Base-by-base conservation (phyloP, 805 yeast genomes). In the Yamadazyma endophytica region DNA sequence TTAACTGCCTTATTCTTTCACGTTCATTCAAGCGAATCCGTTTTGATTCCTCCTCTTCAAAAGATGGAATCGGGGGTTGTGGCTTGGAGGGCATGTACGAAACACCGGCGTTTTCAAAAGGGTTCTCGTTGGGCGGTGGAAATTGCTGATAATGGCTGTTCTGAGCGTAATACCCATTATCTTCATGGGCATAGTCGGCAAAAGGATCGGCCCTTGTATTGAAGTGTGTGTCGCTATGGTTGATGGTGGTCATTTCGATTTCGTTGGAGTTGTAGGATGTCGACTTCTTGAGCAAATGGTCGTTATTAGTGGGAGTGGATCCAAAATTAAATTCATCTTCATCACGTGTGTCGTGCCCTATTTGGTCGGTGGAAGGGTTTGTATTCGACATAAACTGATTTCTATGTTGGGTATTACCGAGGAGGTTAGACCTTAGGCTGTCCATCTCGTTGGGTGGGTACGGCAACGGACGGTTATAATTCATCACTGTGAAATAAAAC, bases 1-100 rank as follows among this genome's bases (percentile, higher is more conserved):
- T 36, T 12, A 55, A 35, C 17, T 50, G 56, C 24, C 40, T 42
- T 13, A 47, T 13, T 31, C 63, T 37, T 25, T 54, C 49, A 28
- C 39, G 43, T 28, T 56, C 58, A 35, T 52, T 54, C 18, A 29
- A 21, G 17, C 42, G 36, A 9, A 46, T 32, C 9, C 22, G 23
- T 21, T 26, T 34, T 2, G 29, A 6, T 26, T 29, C 40, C 13
- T 38, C 37, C 22, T 44, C 50, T 12, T 39, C 46, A 24, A 9
- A 25, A 3, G 5, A 24, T 3, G 41, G 39, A 9, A 35, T 24
- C 5, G 45, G 37, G 2, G 49, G 45, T 24, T 34, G 42, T 2
- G 33, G 34, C 31, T 37, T 37, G 20, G 30, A 29, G 9, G 36
- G 33, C 3, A 30, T 16, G 24, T 38, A 34, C 2, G 36, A 13